Evolutionary conservation across 2,329 filamentous ascomycete genomes (phyloP), one percentile per base, ranked within the genome.

Genomic region (Corynespora cassiicola): DNA sequence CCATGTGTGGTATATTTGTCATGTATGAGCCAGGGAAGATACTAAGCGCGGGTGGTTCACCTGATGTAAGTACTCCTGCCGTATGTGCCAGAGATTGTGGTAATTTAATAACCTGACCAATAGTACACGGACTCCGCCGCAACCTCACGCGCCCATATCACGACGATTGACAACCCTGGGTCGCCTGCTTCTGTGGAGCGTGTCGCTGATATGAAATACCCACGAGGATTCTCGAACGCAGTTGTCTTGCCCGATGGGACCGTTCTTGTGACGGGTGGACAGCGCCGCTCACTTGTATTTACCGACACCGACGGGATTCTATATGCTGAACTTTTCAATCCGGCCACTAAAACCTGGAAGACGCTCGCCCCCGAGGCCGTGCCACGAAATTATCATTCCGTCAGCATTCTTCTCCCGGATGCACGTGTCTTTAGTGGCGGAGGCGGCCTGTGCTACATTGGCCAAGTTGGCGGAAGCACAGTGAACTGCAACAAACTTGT

Each of bases 1-100:
- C 54, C 7, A 59, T 59, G 56, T 56, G 52, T 33, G 54, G 54
- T 21, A 44, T 50, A 21, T 57, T 52, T 19, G 54, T 52, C 23
- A 58, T 59, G 54, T 59, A 56, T 16, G 56, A 59, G 40, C 47
- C 55, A 22, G 56, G 54, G 11, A 58, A 59, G 19, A 56, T 59
- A 20, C 33, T 59, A 14, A 54, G 37, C 32, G 56, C 56, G 18
- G 56, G 54, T 15, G 56, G 56, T 8, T 42, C 56, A n/a, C 43
- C 45, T 5, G 52, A 57, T 18, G n/a, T n/a, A n/a, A n/a, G n/a
- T n/a, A n/a, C n/a, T n/a, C n/a, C n/a, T n/a, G n/a, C n/a, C n/a
- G n/a, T n/a, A n/a, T n/a, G n/a, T n/a, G n/a, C n/a, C n/a, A n/a
- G n/a, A n/a, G n/a, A n/a, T n/a, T n/a, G n/a, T n/a, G n/a, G n/a